Conservation (phyloP, 169 alveolate genomes). For the Fabrea salina region DNA sequence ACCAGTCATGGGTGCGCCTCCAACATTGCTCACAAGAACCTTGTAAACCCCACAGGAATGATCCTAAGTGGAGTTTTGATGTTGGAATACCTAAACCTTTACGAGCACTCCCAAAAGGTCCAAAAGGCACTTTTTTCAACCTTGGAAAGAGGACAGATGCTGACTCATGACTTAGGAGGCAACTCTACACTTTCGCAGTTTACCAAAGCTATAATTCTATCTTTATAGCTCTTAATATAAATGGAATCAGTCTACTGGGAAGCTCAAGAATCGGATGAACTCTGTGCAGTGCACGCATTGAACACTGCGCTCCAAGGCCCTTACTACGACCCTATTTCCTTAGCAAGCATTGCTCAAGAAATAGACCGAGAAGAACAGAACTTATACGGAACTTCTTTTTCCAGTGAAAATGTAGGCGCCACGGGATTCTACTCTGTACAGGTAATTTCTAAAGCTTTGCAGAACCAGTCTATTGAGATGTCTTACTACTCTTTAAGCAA, state of each 20-base stretch:
- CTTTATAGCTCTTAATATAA: no score
- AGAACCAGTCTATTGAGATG: neutral
- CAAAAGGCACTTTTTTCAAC: slow-evolving; percentile 38
- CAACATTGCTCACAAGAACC: slow-evolving; percentile 43
- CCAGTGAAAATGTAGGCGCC: neutral
- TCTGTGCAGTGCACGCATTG: slow-evolving; percentile 22
- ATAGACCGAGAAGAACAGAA: slow-evolving; percentile 16
- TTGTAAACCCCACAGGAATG: slow-evolving; percentile 56
- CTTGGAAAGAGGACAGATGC: slow-evolving; percentile 30
- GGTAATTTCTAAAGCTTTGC: neutral
- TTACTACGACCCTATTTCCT: neutral
- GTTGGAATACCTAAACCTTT: slow-evolving; percentile 45
- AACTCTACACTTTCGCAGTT: no score
- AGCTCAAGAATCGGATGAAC: slow-evolving; percentile 5
- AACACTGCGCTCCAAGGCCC: slow-evolving; percentile 19
- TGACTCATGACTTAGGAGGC: slow-evolving; percentile 46
- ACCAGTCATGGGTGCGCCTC: slow-evolving; percentile 42
- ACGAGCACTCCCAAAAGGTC: slow-evolving; percentile 40
- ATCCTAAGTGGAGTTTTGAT: slow-evolving; percentile 37
- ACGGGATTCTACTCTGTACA: slow-evolving; percentile 5
- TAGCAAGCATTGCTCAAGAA: neutral
- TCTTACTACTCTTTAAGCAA: neutral
- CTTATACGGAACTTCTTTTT: neutral
- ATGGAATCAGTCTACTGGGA: slow-evolving; percentile 17
- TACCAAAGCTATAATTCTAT: no score